Evolutionary conservation across 768 basidiomycete genomes (phyloP).

Genomic region (Russula vinacea): DNA sequence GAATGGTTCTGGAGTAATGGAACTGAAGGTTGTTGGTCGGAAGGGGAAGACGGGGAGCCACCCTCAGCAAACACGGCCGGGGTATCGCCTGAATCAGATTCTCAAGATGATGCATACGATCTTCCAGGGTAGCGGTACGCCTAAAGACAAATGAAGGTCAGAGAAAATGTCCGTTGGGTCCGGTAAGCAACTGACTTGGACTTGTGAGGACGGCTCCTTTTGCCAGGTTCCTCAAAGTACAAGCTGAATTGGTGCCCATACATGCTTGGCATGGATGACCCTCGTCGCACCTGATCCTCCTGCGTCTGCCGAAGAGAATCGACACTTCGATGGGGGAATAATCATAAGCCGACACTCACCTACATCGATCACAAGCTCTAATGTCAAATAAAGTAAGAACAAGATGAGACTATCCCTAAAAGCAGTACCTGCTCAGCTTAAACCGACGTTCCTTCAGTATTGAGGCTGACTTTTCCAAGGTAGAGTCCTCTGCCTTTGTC

Average conservation of each 20-base stretch:
- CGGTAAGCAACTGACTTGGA: conserved; percentile 59
- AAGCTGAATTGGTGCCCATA: conserved; percentile 74
- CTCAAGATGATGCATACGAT: conserved; percentile 85
- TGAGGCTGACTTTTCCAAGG: conserved; percentile 28
- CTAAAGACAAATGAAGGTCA: conserved; percentile 43
- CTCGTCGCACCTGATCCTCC: conserved; percentile 85
- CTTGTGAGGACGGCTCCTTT: conserved; percentile 82
- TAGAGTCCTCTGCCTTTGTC: conserved; percentile 12
- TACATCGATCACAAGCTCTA: conserved; percentile 88
- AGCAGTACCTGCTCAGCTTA: conserved; percentile 75
- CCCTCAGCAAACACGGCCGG: conserved; percentile 72
- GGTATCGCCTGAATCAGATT: conserved; percentile 83
- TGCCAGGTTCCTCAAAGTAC: conserved; percentile 88
- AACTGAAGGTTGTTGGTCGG: conserved; percentile 37
- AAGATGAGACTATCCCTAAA: conserved; percentile 17
- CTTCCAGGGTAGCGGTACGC: conserved; percentile 79
- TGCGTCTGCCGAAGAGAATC: conserved; percentile 48
- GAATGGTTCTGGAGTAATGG: conserved; percentile 43
- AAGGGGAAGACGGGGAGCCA: conserved; percentile 39
- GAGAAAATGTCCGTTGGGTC: neutral
- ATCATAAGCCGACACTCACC: conserved; percentile 48
- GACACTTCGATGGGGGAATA: neutral
- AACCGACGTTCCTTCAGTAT: conserved; percentile 75
- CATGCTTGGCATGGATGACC: conserved; percentile 88
- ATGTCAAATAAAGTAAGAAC: conserved; percentile 12